Conservation (phyloP, 2,329 filamentous ascomycete genomes). For the Mollisiaceae sp. region DNA sequence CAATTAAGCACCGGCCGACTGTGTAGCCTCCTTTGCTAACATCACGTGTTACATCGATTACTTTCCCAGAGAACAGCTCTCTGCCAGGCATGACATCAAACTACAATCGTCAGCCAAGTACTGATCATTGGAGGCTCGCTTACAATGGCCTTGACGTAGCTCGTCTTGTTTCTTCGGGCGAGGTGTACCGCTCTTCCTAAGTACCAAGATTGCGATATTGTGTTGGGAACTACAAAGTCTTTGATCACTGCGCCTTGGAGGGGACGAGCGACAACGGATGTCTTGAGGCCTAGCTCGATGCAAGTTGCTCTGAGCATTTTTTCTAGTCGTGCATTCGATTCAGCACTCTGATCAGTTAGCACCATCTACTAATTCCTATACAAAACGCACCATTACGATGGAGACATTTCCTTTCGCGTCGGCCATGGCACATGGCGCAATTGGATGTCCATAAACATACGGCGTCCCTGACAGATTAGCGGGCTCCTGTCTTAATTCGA, state of each 20-base stretch:
- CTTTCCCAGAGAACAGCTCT: constrained; percentile 48
- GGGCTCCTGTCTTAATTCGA: constrained; percentile 35
- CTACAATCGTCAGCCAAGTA: constrained; percentile 12
- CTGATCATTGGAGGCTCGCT: background rate
- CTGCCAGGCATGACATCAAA: constrained; percentile 42
- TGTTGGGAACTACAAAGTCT: constrained; percentile 43
- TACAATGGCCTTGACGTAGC: constrained; percentile 38
- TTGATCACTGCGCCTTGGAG: constrained; percentile 45
- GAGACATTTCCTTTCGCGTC: constrained; percentile 46
- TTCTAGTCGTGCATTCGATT: constrained; percentile 45
- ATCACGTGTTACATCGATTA: constrained; percentile 47
- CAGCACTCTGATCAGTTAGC: constrained; percentile 40
- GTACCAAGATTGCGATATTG: constrained; percentile 45
- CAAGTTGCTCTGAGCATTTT: constrained; percentile 45
- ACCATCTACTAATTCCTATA: background rate
- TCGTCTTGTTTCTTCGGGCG: constrained; percentile 41
- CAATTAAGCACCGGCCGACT: constrained; percentile 47
- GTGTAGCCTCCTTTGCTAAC: constrained; percentile 48
- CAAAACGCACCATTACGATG: constrained; percentile 42
- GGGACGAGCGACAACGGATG: constrained; percentile 45
- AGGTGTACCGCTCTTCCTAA: constrained; percentile 43
- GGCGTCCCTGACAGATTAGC: constrained; percentile 41
- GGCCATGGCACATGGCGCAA: constrained; percentile 46
- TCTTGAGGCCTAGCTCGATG: constrained; percentile 45
- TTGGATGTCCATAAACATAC: constrained; percentile 47